Evolutionary conservation across 1,284 basidiomycete genomes (phyloP).

Genomic region (Ceratobasidium sp.): DNA sequence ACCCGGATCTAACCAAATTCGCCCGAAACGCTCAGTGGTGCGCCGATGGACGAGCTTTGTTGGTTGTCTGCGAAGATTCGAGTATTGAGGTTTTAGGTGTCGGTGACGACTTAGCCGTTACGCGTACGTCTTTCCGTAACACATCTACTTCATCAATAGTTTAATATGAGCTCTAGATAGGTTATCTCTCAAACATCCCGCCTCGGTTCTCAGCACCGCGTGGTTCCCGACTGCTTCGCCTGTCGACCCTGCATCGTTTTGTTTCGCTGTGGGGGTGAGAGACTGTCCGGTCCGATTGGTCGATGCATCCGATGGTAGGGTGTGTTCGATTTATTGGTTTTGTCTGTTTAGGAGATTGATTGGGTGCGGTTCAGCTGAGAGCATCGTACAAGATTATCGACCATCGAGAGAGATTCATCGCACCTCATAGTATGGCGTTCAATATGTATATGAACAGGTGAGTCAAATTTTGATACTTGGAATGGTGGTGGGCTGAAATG

Average conservation of each 20-base stretch:
- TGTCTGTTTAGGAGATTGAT: background rate
- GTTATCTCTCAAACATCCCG: conserved; percentile 62
- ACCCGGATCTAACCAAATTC: background rate
- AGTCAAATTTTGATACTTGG: conserved; percentile 43
- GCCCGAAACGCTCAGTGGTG: conserved; percentile 56
- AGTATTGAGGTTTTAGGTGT: conserved; percentile 62
- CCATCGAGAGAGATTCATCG: conserved; percentile 86
- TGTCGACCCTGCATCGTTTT: conserved; percentile 70
- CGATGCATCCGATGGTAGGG: conserved; percentile 80
- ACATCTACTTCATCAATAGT: background rate
- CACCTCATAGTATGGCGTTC: conserved; percentile 85
- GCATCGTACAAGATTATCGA: conserved; percentile 92
- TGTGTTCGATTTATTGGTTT: conserved; percentile 54
- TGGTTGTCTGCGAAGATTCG: conserved; percentile 70
- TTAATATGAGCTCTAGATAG: background rate
- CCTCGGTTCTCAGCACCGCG: conserved; percentile 74
- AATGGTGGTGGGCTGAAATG: background rate
- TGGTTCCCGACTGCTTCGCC: conserved; percentile 84
- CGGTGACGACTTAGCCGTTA: conserved; percentile 33
- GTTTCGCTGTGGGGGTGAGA: conserved; percentile 81
- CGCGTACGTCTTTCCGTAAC: background rate
- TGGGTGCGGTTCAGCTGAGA: conserved; percentile 65
- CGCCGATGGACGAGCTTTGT: conserved; percentile 67
- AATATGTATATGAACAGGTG: conserved; percentile 75
- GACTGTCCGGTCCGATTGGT: conserved; percentile 85